Base-by-base conservation (phyloP, 140 eudicot species). In the Stevia rebaudiana region DNA sequence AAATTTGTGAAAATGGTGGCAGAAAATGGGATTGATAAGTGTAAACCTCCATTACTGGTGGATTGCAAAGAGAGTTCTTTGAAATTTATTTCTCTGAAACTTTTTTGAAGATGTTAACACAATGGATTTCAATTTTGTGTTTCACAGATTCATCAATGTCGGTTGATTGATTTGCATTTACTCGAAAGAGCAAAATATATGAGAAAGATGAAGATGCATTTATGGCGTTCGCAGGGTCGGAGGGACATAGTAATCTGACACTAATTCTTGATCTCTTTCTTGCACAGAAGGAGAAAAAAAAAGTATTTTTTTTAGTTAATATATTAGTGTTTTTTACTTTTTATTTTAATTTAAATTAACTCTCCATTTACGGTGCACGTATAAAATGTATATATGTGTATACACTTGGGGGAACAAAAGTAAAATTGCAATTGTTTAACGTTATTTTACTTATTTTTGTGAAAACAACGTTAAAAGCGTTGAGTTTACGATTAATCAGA, bases 1-100 rank as follows among this genome's bases (percentile, higher is more conserved):
- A 61, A 35, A 73, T 43, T 13, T 71, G 48, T 12, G 88, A 72
- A 22, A 89, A 71, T 17, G 82, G 73, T 11, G 84, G 76, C 48
- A 80, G 17, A 61, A 83, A 65, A 75, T 59, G 87, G 71, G 94
- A 86, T 44, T 83, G 85, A 67, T 79, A 84, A 47, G 87, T 70
- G 71, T 80, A 82, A 53, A 86, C 84, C 77, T 82, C 95, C 97
- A 90, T 89, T 36, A 13, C 11, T 56, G 61, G 46, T 37, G 51
- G 44, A 57, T 58, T 54, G 21, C 24, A 65, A 41, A 41, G 58
- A 40, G 67, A 24, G 33, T 43, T 52, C 15, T 69, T 11, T 30
- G 51, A 40, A n/a, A 13, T 13, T 48, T 48, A 6, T 3, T 53
- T 44, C 5, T 12, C 15, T 21, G 16, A 18, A 47, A 16, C 2